Conservation (phyloP, 208 protist species). For the Acanthamoeba royreba region DNA sequence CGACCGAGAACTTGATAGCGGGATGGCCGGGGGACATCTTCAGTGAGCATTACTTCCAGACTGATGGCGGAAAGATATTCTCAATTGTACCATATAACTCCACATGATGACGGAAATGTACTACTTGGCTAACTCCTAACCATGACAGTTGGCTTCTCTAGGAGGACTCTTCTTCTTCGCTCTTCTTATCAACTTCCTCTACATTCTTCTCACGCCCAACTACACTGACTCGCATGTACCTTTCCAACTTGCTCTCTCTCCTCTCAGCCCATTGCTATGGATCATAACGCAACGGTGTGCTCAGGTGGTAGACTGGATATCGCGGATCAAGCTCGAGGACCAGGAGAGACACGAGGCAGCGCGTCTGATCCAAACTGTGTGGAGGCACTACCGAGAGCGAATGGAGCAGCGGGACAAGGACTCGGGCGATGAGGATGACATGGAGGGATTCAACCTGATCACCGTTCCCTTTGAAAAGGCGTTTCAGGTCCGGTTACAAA, state of each 20-base stretch:
- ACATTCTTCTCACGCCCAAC: not conserved
- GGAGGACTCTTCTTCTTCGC: constrained; percentile 14
- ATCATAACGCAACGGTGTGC: not conserved
- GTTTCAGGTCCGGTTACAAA: not conserved
- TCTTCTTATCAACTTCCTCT: constrained; percentile 8
- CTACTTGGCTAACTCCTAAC: not conserved
- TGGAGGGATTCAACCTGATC: not conserved
- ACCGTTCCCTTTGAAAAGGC: not conserved
- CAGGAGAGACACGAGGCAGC: not conserved
- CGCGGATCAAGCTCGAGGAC: constrained; percentile 21
- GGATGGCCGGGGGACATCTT: not conserved
- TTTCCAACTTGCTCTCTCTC: not conserved
- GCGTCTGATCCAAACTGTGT: not conserved
- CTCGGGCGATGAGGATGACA: not conserved
- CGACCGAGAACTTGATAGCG: not conserved
- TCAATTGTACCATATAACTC: not conserved
- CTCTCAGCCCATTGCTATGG: not conserved
- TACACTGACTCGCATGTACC: not conserved
- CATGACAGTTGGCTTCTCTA: not conserved
- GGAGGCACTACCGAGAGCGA: not conserved
- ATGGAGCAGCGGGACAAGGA: not conserved
- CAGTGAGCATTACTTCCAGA: not conserved
- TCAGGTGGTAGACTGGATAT: constrained; percentile 19
- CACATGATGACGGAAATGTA: not conserved
- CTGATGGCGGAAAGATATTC: not conserved